Percentiles rank a stretch among this genome's conserved stretches.
phyloP scores from a whole-genome alignment of 169 alveolate genomes.

The Eimeria necatrix region DNA sequence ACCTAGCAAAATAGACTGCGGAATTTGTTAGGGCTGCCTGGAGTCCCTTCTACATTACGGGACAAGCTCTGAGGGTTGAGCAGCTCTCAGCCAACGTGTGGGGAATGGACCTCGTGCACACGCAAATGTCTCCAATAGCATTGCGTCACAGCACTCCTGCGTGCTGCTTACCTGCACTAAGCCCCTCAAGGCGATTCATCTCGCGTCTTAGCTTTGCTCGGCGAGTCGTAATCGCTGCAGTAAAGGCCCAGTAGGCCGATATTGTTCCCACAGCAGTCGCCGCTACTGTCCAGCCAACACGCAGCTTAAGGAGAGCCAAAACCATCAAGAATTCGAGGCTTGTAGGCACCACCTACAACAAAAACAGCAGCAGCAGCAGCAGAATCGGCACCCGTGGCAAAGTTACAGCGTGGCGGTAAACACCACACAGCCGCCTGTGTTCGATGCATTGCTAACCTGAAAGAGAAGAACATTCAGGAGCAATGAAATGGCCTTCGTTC shows the following conservation, averaged over 20 bases:
- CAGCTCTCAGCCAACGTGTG: too few relatives aligned
- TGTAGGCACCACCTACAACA: conserved; percentile 85
- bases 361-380: conserved; percentile 55
- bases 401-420: neutral
- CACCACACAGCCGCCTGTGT: neutral
- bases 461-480: conserved; percentile 84
- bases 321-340: conserved; percentile 84
- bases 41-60: too few relatives aligned
- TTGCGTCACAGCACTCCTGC: too few relatives aligned
- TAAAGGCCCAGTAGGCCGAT: conserved; percentile 84
- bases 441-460: conserved; percentile 75
- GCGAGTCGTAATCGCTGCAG: conserved; percentile 83
- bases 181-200: conserved; percentile 85
- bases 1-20: too few relatives aligned
- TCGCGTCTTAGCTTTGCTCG: conserved; percentile 83
- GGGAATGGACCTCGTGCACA: too few relatives aligned
- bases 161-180: conserved; percentile 75
- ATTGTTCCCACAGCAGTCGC: conserved; percentile 83
- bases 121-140: too few relatives aligned
- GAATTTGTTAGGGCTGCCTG: too few relatives aligned
- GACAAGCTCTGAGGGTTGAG: too few relatives aligned
- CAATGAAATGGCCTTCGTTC: conserved; percentile 83
- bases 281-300: conserved; percentile 86
- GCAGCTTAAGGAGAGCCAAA: conserved; percentile 75
- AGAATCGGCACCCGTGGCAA: neutral